A percentile compares a stretch with the other conserved stretches of the same genome.
These are phyloP conservation scores for Epichloe brachyelytri DNA, from an alignment of 2,329 filamentous ascomycete genomes.

Conservation along the genomic window DNA sequence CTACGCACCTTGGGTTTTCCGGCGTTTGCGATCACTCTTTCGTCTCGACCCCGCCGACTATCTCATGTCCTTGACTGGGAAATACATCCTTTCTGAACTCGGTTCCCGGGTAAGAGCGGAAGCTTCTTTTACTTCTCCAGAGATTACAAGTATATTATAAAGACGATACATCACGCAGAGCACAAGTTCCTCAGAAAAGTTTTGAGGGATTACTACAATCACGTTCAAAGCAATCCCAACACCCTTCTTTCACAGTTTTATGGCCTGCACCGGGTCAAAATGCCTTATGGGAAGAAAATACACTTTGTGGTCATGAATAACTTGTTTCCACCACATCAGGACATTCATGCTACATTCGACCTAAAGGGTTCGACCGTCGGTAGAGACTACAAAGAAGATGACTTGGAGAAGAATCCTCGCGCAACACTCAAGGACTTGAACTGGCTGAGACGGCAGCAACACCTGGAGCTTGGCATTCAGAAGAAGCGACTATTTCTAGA, in stretches of 20 bases:
- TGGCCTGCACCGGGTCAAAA: constrained; percentile 92
- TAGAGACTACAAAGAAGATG: constrained; percentile 79
- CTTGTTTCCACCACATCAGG: constrained; percentile 88
- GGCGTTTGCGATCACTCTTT: constrained; percentile 77
- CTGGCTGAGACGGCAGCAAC: constrained; percentile 76
- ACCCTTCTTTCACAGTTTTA: constrained; percentile 97
- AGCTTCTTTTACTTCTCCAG: constrained; percentile 99
- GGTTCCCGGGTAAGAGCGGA: constrained; percentile 96
- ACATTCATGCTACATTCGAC: constrained; percentile 95
- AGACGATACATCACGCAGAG: constrained; percentile 94
- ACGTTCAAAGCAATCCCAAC: constrained; percentile 88
- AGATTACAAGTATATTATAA: constrained; percentile 99
- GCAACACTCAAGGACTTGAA: constrained; percentile 95
- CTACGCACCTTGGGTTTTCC: constrained; percentile 99
- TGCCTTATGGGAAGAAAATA: constrained; percentile 94
- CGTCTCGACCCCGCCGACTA: constrained; percentile 93
- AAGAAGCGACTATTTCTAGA: constrained; percentile 83
- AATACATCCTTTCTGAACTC: constrained; percentile 95
- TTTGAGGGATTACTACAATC: constrained; percentile 82
- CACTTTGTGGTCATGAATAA: constrained; percentile 99
- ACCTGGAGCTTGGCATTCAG: constrained; percentile 75
- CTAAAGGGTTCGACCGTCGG: constrained; percentile 93
- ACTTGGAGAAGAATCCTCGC: constrained; percentile 75
- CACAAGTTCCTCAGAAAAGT: constrained; percentile 79
- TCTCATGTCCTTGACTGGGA: constrained; percentile 93